Conservation (phyloP, 2,329 filamentous ascomycete genomes). For the Arthrobotrys pseudoclavata region DNA sequence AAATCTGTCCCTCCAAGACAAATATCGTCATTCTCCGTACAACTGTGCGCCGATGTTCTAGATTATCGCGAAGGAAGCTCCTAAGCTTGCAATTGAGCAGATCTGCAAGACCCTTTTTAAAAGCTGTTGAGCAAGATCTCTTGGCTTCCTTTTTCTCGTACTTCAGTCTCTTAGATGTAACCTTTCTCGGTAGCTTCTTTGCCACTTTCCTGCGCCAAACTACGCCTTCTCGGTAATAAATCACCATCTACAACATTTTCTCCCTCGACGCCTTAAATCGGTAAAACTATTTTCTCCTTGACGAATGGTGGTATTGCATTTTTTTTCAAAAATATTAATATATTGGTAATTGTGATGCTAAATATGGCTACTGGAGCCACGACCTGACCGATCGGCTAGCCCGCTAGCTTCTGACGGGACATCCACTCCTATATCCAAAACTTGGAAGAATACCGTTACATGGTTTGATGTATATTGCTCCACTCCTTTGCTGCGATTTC, state of each 20-base stretch:
- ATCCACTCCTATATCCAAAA: not conserved
- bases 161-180: constrained; percentile 20
- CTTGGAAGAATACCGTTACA: constrained; percentile 22
- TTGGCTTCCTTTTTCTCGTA: constrained; percentile 12
- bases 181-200: constrained; percentile 16
- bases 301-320: not conserved
- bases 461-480: constrained; percentile 28
- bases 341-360: constrained; percentile 5
- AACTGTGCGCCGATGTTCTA: not conserved
- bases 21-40: constrained; percentile 10
- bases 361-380: constrained; percentile 20
- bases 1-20: not conserved
- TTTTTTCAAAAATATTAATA: not conserved
- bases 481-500: constrained; percentile 8
- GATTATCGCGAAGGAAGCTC: not conserved
- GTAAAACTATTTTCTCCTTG: not conserved
- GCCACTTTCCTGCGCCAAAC: not conserved
- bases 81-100: not conserved
- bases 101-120: not conserved
- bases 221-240: not conserved
- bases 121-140: not conserved
- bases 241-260: not conserved
- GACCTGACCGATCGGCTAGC: constrained; percentile 17
- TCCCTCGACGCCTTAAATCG: not conserved
- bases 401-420: not conserved